Base-by-base conservation (phyloP, 208 protist genomes). In the Trichomonas vaginalis region DNA sequence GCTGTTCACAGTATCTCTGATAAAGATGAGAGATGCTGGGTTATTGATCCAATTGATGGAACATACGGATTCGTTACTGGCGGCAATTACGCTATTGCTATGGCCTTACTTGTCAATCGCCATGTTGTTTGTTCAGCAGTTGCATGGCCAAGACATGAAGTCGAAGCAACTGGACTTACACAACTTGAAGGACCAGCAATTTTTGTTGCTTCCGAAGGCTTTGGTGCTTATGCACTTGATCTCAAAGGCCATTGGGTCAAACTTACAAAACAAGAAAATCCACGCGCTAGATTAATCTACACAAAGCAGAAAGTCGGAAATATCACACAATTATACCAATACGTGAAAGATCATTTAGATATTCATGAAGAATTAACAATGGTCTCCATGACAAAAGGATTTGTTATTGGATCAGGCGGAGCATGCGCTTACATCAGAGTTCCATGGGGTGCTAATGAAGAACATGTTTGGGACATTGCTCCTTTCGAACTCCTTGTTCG, bases 1-100 rank as follows among this genome's bases (percentile, higher is more conserved):
- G 62, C 62, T 35, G 32, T 80, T 12, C 9, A n/a, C 4, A 37
- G 4, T 12, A 80, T 80, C 9, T 37, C 12, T 23, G 23, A 17
- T 9, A 35, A 80, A 80, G 62, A 80, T n/a, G 23, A 80, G 23
- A 12, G 82, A 46, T 46, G 35, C 42, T 90, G 82, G 82, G 37
- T 21, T n/a, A 90, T 90, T 48, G 82, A 90, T 90, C 82, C 82
- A 90, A 90, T 90, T 48, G 82, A 90, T 90, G 82, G 82, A 90
- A 90, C 82, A n/a, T 39, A 37, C 48, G 82, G 82, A 23, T 90
- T 90, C 42, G 42, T 27, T 48, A 90, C 46, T 9, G 42, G 15
- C 32, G 42, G 82, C 9, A 27, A 90, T 15, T 90, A 35, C 42
- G 37, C 40, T 1, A 90, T 90, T 90, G 82, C 82, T 15, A 90